phyloP scores from a whole-genome alignment of 78 protist genomes.

The Dictyostelium citrinum region DNA sequence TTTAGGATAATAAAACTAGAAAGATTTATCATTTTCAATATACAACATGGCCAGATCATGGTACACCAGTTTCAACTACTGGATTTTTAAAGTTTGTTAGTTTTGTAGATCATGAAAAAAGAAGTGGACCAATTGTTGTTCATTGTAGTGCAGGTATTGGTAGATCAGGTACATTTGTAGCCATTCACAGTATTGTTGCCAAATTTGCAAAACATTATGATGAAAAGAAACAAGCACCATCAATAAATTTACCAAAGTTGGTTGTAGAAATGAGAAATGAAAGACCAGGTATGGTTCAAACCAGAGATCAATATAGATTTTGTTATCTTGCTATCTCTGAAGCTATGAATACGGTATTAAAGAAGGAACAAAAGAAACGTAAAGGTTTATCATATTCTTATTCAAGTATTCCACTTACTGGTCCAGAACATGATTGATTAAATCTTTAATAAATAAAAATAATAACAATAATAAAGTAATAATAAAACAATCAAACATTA shows the following conservation, averaged over 20 bases:
- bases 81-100: conserved; percentile 57
- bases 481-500: too few relatives aligned
- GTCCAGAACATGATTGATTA: not conserved
- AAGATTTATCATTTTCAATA: conserved; percentile 74
- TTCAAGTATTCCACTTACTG: conserved; percentile 34
- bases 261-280: conserved; percentile 63
- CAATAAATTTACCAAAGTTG: conserved; percentile 67
- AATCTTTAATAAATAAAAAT: too few relatives aligned
- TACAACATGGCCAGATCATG: conserved; percentile 88
- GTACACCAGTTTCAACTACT: conserved; percentile 63
- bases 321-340: conserved; percentile 77
- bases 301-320: conserved; percentile 78
- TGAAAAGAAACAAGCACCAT: conserved; percentile 4
- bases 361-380: conserved; percentile 15
- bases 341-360: conserved; percentile 11
- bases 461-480: too few relatives aligned
- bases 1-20: conserved; percentile 45
- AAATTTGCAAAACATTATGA: conserved; percentile 11
- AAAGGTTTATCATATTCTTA: conserved; percentile 47
- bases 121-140: conserved; percentile 75
- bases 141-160: conserved; percentile 87
- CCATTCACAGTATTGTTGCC: conserved; percentile 54
- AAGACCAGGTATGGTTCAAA: conserved; percentile 84
- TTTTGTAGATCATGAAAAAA: conserved; percentile 56
- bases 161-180: conserved; percentile 82